Evolutionary conservation across 2,329 filamentous ascomycete genomes (phyloP), one percentile per base, ranked within the genome.

Genomic region (Fusarium mangiferae): DNA sequence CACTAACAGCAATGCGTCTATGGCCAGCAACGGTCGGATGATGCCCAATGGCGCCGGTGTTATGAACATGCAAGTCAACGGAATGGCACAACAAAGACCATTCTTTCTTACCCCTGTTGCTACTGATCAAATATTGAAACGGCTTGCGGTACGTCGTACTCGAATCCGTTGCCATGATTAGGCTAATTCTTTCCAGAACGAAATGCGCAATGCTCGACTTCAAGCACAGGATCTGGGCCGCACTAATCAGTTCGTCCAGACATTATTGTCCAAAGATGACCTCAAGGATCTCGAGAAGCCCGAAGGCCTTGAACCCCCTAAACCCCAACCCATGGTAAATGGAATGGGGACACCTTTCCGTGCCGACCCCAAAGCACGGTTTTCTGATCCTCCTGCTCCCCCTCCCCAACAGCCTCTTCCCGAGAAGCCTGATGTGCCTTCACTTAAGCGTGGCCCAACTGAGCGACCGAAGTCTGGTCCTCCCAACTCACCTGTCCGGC

Each of bases 381-480:
- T 98, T 81, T 96, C 94, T 3, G 95, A 98, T 66, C 96, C 96
- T 57, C 96, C 96, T 8, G 96, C 95, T 28, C 96, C 96, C 13
- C 96, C 96, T 33, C 96, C 96, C 35, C 95, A 97, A 76, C 95
- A 97, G 77, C 96, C 96, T 20, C 86, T 98, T 11, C 96, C 96
- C 2, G 95, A 98, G 80, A 98, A 98, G 81, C 96, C 96, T 1
- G 94, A 97, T 82, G 90, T 88, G 0, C 90, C 91, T 1, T 90
- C 94, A 2, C 82, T 98, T 36, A 95, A 94, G 80, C 90, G 95
- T 62, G 88, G 88, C 9, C 91, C 93, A 33, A 95, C 93, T 1
- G 94, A 97, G 74, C 90, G 92, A 64, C 88, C 92, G 14, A 94
- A 92, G 79, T 84, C 87, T 2, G 82, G 84, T 38, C 82, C 85